Base-by-base conservation (phyloP, 345 rosid species). In the Camelina hispida region DNA sequence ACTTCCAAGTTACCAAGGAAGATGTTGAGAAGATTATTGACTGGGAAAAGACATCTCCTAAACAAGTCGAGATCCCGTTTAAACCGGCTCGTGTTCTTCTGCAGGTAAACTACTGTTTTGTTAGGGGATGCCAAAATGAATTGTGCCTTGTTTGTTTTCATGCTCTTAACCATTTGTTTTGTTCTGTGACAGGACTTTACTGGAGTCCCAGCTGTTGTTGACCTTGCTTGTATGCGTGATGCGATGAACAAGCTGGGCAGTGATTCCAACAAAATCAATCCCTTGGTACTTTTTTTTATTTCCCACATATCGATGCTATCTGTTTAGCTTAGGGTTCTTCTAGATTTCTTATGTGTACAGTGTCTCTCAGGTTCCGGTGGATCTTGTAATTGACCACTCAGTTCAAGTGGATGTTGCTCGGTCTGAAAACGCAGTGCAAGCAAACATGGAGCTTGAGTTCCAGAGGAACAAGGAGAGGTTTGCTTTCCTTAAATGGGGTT, bases 141-240 rank as follows among this genome's bases (percentile, higher is more conserved):
- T 60, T 37, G 15, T 57, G 25, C 35, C 2, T 20, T 34, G 0
- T 9, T 46, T 56, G 15, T 65, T 53, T 23, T 44, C 28, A 4
- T 95, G 85, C 25, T 80, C 25, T 4, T 22, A 22, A 62, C 51
- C 72, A 87, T 84, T 93, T 88, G 82, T 7, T 12, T 78, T 76
- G 10, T 60, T 40, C 38, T 28, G 16, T 13, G 16, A 68, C 86
- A 96, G 99, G 99, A 93, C 82, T 93, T 96, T 84, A 96, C 99
- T 68, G 99, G 99, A n/a, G 99, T 96, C 30, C 99, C 99, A 35
- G 99, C 93, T 25, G 99, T 93, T 38, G 98, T 96, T 57, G 99
- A 96, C 77, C 99, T 96, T 64, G 99, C 99, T 74, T 83, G 93
- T 58, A 96, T 96, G 99, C 92, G 99, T 72, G 99, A 96, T 89